Conservation (phyloP, 73 alveolate species). For the Breviolum minutum region DNA sequence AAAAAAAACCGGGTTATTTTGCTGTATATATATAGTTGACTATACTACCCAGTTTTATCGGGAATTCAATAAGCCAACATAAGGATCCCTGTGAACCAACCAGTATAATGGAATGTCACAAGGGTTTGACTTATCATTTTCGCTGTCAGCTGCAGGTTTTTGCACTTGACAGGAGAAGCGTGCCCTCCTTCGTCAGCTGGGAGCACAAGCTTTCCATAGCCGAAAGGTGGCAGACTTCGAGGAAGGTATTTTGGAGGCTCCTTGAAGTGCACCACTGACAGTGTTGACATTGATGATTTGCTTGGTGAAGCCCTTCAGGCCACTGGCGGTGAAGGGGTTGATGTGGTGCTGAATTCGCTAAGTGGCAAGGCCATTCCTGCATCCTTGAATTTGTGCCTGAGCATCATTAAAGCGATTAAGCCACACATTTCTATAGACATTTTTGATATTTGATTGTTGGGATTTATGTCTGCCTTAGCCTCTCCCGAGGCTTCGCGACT, state of each 20-base stretch:
- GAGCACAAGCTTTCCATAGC: constrained; percentile 71
- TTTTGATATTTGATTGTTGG: no score
- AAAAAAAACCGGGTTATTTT: no score
- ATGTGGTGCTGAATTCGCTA: constrained; percentile 80
- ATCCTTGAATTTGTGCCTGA: constrained; percentile 51
- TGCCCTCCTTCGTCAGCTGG: constrained; percentile 49
- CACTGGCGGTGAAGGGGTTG: constrained; percentile 77
- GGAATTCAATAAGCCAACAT: no score
- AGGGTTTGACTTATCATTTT: no score
- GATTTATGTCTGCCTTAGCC: not conserved
- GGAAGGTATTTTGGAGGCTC: constrained; percentile 68
- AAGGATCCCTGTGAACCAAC: no score
- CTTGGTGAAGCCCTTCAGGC: constrained; percentile 27
- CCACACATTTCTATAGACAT: not conserved
- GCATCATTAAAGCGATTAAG: not conserved
- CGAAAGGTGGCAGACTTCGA: constrained; percentile 45
- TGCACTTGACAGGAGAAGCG: constrained; percentile 3
- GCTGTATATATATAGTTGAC: no score
- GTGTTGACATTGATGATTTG: no score
- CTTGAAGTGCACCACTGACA: not conserved
- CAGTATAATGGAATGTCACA: no score
- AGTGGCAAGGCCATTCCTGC: constrained; percentile 92
- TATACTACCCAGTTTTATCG: no score
- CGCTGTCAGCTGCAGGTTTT: no score
- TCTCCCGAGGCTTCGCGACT: constrained; percentile 66